Percentiles rank a stretch among this genome's conserved stretches.
phyloP scores from a whole-genome alignment of 768 basidiomycete genomes.

The Trametes sanguinea region DNA sequence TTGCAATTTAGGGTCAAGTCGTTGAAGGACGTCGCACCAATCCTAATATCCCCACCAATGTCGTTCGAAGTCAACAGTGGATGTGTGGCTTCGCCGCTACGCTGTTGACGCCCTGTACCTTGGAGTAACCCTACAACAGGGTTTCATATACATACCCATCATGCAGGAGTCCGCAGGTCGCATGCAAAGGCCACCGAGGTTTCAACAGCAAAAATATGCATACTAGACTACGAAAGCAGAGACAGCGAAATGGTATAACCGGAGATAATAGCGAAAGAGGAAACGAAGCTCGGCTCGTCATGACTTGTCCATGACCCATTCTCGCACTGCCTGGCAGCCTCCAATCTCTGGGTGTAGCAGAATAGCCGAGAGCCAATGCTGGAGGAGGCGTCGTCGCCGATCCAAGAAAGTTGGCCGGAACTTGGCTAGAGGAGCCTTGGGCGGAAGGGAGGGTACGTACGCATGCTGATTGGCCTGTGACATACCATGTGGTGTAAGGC shows the following conservation, averaged over 20 bases:
- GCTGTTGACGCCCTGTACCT: too few species aligned
- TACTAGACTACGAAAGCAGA: too few species aligned
- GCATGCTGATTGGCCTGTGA: slow-evolving; percentile 46
- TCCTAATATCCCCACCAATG: too few species aligned
- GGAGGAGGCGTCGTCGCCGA: slow-evolving; percentile 55
- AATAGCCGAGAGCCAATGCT: slow-evolving; percentile 66
- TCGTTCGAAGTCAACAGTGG: too few species aligned
- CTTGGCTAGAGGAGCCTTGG: slow-evolving; percentile 66
- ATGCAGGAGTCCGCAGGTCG: too few species aligned
- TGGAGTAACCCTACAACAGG: too few species aligned
- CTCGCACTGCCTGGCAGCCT: slow-evolving; percentile 55
- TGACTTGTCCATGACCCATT: slow-evolving; percentile 56
- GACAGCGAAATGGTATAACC: neutral
- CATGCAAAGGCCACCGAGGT: neutral
- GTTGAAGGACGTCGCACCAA: too few species aligned
- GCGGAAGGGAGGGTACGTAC: slow-evolving; percentile 61
- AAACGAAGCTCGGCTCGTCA: neutral
- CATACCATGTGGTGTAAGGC: neutral
- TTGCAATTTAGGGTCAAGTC: slow-evolving; percentile 15
- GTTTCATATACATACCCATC: too few species aligned
- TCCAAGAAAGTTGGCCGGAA: slow-evolving; percentile 72
- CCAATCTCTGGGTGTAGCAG: slow-evolving; percentile 74
- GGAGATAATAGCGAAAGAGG: neutral
- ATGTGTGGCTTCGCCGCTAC: too few species aligned
- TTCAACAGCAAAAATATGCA: neutral